A percentile compares a stretch with the other conserved stretches of the same genome.
Conservation (phyloP, 495 filamentous ascomycete species). For the Friedmanniomyces endolithicus region DNA sequence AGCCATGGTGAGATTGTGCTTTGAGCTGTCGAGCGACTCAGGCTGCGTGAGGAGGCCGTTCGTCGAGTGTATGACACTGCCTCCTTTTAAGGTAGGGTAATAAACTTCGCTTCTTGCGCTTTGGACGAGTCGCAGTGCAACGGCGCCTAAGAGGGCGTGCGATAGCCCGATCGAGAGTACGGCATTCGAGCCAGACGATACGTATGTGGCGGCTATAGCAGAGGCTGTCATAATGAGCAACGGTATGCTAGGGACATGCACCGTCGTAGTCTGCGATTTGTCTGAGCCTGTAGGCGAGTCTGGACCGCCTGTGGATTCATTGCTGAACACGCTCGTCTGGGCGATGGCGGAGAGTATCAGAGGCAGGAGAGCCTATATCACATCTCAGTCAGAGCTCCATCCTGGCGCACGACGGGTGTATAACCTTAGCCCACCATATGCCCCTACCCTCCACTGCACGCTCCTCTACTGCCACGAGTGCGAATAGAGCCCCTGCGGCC, state of each 20-base stretch:
- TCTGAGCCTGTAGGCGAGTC: neutral
- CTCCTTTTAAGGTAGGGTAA: neutral
- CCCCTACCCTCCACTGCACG: conserved; percentile 24
- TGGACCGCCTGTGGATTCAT: neutral
- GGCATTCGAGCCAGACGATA: conserved; percentile 5
- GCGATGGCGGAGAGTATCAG: neutral
- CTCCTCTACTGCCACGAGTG: conserved; percentile 24
- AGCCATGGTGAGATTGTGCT: neutral
- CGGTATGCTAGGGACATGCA: neutral
- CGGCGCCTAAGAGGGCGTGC: neutral
- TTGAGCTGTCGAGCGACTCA: neutral
- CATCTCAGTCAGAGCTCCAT: conserved; percentile 11
- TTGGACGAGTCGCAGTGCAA: conserved; percentile 11
- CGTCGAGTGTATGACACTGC: conserved; percentile 10
- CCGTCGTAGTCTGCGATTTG: neutral
- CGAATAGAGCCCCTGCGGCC: conserved; percentile 26
- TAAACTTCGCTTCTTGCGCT: conserved; percentile 3
- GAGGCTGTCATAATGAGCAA: conserved; percentile 6
- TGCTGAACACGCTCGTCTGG: neutral
- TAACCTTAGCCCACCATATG: conserved; percentile 28
- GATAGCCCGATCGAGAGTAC: conserved; percentile 14
- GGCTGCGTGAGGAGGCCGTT: conserved; percentile 17
- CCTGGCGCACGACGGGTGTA: neutral
- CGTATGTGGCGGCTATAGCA: conserved; percentile 6
- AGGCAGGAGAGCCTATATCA: conserved; percentile 1